Percentiles rank a stretch among this genome's conserved stretches.
Conservation (phyloP, 1,284 basidiomycete genomes). For the Stereum hirsutum region DNA sequence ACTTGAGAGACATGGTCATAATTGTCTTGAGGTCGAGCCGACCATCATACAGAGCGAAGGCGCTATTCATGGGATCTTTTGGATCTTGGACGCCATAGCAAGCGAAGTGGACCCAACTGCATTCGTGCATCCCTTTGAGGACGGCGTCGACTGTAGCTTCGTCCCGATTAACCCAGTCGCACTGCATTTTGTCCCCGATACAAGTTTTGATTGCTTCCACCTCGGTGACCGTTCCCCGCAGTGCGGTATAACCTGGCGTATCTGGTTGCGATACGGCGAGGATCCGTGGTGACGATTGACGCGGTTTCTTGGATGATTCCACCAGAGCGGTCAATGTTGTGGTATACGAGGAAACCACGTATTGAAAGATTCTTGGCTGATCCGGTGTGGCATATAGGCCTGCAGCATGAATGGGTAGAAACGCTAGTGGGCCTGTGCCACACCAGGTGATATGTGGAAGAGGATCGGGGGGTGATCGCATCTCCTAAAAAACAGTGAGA, state of each 20-base stretch:
- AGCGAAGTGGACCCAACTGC: background rate
- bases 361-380: constrained; percentile 6
- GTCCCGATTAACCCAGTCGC: background rate
- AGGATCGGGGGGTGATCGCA: too few relatives aligned
- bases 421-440: constrained; percentile 4
- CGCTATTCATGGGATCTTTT: background rate
- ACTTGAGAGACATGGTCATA: background rate
- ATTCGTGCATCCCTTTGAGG: background rate
- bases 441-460: too few relatives aligned
- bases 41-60: constrained; percentile 1
- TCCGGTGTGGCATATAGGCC: constrained; percentile 9
- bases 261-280: constrained; percentile 4
- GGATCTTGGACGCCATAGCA: background rate
- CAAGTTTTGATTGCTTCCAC: background rate
- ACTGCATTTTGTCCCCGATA: background rate
- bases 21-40: background rate
- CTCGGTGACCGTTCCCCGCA: background rate
- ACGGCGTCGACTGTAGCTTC: constrained; percentile 9
- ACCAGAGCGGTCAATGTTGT: constrained; percentile 10
- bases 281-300: background rate
- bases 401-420: constrained; percentile 9
- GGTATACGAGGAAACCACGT: constrained; percentile 16
- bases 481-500: too few relatives aligned
- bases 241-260: background rate
- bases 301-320: background rate